phyloP scores from a whole-genome alignment of 2,329 filamentous ascomycete species.

The Apiospora kogelbergensis region DNA sequence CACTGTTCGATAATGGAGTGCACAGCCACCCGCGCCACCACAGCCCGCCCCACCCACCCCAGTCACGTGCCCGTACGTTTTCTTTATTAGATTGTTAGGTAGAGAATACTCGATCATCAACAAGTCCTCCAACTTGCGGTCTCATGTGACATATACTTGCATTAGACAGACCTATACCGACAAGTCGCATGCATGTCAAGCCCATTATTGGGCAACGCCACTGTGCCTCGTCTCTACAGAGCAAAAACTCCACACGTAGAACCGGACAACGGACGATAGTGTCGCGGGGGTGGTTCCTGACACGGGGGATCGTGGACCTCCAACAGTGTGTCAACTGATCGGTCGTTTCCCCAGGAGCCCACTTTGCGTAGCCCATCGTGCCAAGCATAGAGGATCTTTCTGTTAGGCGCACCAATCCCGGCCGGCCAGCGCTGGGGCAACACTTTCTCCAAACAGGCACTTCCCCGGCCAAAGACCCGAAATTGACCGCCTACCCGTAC shows the following conservation, averaged over 20 bases:
- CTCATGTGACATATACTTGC: background rate
- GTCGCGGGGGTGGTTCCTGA: background rate
- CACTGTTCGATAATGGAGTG: too few species aligned
- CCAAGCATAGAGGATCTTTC: conserved; percentile 1
- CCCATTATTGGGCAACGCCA: background rate
- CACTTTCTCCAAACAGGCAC: conserved; percentile 5
- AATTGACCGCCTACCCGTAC: conserved; percentile 1
- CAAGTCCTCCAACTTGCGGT: background rate
- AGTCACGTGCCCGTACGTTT: too few species aligned
- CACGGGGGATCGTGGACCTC: background rate
- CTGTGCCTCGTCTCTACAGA: background rate
- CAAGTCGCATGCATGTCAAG: background rate
- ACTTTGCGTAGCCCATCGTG: background rate
- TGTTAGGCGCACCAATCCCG: conserved; percentile 9
- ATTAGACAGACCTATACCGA: background rate
- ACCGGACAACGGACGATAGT: background rate
- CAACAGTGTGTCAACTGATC: background rate
- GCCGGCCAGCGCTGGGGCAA: conserved; percentile 1
- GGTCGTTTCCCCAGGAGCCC: background rate
- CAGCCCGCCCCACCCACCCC: too few species aligned
- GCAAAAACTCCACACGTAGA: background rate
- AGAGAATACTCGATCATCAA: background rate
- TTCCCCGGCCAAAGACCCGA: conserved; percentile 1
- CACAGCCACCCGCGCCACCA: too few species aligned
- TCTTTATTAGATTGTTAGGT: too few species aligned